Evolutionary conservation across 2,329 filamentous ascomycete species (phyloP).

Genomic region (Phoma herbarum): DNA sequence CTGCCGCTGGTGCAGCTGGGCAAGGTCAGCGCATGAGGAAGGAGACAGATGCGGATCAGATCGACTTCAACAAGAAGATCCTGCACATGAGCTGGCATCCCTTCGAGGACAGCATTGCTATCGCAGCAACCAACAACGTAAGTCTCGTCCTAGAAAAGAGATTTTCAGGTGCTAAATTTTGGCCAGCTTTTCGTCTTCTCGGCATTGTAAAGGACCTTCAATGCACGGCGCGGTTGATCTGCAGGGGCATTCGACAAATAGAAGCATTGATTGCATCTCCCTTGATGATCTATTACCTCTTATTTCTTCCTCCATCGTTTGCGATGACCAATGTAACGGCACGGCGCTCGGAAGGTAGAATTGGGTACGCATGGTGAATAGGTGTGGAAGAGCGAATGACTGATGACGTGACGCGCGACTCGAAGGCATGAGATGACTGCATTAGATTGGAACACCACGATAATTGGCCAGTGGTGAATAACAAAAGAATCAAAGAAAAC

Average conservation of each 20-base stretch:
- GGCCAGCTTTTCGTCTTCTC: constrained; percentile 65
- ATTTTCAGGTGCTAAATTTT: constrained; percentile 18
- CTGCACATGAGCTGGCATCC: constrained; percentile 99
- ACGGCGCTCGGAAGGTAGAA: constrained; percentile 46
- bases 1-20: constrained; percentile 73
- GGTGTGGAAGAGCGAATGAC: constrained; percentile 36
- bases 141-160: constrained; percentile 55
- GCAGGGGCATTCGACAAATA: constrained; percentile 39
- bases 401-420: constrained; percentile 41
- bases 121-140: constrained; percentile 99
- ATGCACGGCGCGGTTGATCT: constrained; percentile 34
- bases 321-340: constrained; percentile 37
- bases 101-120: constrained; percentile 98
- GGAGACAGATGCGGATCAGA: constrained; percentile 98
- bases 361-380: constrained; percentile 34
- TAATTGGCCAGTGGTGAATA: constrained; percentile 45
- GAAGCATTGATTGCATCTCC: constrained; percentile 39
- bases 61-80: constrained; percentile 99
- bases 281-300: constrained; percentile 42
- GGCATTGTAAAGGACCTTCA: constrained; percentile 56
- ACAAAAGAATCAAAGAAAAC: constrained; percentile 35
- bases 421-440: constrained; percentile 32
- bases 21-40: constrained; percentile 96
- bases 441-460: constrained; percentile 46
- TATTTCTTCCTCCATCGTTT: constrained; percentile 40